Conservation (phyloP, 1,284 basidiomycete genomes). For the Trametes versicolor region DNA sequence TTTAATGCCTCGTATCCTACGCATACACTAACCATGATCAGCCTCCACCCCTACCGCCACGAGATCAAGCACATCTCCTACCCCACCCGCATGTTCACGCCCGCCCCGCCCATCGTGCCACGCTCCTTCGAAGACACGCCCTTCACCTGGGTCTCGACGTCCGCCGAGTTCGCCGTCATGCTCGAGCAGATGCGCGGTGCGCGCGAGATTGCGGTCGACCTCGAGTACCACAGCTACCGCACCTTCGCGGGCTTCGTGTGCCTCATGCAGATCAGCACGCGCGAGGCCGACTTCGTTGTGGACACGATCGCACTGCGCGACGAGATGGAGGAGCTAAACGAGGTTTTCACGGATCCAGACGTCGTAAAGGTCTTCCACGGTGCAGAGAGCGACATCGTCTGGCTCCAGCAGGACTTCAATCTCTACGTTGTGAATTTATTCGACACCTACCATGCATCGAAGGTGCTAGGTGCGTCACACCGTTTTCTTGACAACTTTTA, state of each 20-base stretch:
- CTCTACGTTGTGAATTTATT: constrained; percentile 95
- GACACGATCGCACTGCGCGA: constrained; percentile 86
- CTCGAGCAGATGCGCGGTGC: constrained; percentile 70
- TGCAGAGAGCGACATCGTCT: constrained; percentile 93
- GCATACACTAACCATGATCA: constrained; percentile 29
- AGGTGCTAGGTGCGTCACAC: constrained; percentile 68
- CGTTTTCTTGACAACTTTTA: constrained; percentile 11
- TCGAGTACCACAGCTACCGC: constrained; percentile 93
- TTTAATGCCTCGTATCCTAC: not conserved
- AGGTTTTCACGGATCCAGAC: constrained; percentile 85
- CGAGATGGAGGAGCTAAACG: constrained; percentile 75
- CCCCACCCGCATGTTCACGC: constrained; percentile 74
- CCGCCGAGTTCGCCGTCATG: constrained; percentile 67
- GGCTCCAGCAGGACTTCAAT: constrained; percentile 97
- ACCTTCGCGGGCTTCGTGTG: constrained; percentile 91
- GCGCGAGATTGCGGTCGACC: constrained; percentile 91
- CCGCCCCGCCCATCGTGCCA: constrained; percentile 57
- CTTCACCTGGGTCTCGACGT: constrained; percentile 79
- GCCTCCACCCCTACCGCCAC: constrained; percentile 83
- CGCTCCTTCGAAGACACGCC: constrained; percentile 74
- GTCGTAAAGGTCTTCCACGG: constrained; percentile 96
- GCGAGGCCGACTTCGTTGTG: constrained; percentile 88
- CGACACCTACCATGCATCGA: constrained; percentile 96
- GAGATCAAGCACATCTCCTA: constrained; percentile 81
- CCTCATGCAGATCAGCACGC: constrained; percentile 92